Conservation (phyloP, 352 stramenopile genomes). For the Blastocystis sp. region DNA sequence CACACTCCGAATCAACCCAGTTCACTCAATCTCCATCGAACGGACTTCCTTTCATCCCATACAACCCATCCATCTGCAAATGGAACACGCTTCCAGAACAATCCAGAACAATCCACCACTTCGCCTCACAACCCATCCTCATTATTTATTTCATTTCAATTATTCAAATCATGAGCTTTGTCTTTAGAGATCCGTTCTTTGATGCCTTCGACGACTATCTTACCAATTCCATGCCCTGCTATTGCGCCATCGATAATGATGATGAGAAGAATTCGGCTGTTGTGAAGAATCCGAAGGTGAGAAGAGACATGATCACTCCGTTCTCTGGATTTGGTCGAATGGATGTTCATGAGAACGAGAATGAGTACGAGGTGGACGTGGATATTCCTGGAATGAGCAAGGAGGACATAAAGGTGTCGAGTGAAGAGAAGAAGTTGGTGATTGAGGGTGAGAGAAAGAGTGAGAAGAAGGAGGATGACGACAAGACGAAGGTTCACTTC, state of each 20-base stretch:
- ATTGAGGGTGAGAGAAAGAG: constrained; percentile 27
- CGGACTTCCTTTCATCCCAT: neutral
- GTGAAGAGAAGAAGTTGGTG: neutral
- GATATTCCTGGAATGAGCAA: constrained; percentile 53
- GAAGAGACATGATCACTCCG: constrained; percentile 47
- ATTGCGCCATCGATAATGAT: neutral
- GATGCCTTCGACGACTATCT: neutral
- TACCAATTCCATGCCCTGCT: neutral
- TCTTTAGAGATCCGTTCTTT: constrained; percentile 6
- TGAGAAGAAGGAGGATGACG: constrained; percentile 7
- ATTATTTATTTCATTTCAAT: neutral
- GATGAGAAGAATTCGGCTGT: neutral
- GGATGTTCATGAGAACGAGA: constrained; percentile 21
- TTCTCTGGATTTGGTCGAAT: constrained; percentile 40
- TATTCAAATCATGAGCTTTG: neutral
- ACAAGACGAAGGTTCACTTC: too few species aligned
- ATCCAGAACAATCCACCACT: neutral
- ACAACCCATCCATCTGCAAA: neutral
- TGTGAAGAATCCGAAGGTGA: neutral
- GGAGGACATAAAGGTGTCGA: constrained; percentile 7
- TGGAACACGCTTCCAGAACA: neutral
- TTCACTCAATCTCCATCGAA: too few species aligned
- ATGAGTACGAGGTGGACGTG: neutral
- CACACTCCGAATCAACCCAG: too few species aligned
- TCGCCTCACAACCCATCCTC: neutral